phyloP scores from a whole-genome alignment of 345 rosid species.

The Eutrema japonicum region DNA sequence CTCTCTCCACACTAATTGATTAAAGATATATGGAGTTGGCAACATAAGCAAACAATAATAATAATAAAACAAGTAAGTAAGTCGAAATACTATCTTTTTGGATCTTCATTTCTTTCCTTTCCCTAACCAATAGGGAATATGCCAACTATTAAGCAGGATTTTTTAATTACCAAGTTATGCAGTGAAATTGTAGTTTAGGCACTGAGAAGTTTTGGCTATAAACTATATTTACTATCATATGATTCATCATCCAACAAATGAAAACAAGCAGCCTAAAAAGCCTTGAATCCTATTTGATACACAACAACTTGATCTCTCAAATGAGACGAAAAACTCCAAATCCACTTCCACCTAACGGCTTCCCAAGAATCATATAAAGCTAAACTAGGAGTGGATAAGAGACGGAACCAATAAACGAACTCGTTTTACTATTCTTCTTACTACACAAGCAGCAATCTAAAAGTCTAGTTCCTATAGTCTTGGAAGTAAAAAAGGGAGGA shows the following conservation, averaged over 20 bases:
- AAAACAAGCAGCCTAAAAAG: conserved; percentile 33
- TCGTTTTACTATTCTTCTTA: conserved; percentile 28
- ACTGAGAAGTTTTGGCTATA: conserved; percentile 19
- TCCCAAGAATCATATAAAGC: conserved; percentile 46
- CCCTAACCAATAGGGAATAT: neutral
- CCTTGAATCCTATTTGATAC: conserved; percentile 27
- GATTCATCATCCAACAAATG: conserved; percentile 35
- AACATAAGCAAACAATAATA: conserved; percentile 7
- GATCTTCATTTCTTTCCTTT: conserved; percentile 1
- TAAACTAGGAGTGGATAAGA: conserved; percentile 30
- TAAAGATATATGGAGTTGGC: conserved; percentile 37
- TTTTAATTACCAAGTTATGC: neutral
- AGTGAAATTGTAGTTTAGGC: neutral
- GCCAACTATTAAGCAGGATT: neutral
- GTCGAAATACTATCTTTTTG: too few relatives aligned
- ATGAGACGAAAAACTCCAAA: conserved; percentile 31
- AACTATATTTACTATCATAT: conserved; percentile 40
- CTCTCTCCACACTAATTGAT: conserved; percentile 29
- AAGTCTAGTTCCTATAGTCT: conserved; percentile 42
- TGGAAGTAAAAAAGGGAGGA: conserved; percentile 31
- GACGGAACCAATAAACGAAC: neutral
- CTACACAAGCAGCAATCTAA: conserved; percentile 37
- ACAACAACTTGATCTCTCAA: conserved; percentile 39
- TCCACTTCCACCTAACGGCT: conserved; percentile 36
- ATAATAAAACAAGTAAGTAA: conserved; percentile 3